These are phyloP conservation scores for Eucalyptus fibrosa DNA, from an alignment of 345 rosid species.

Conservation along the genomic window DNA sequence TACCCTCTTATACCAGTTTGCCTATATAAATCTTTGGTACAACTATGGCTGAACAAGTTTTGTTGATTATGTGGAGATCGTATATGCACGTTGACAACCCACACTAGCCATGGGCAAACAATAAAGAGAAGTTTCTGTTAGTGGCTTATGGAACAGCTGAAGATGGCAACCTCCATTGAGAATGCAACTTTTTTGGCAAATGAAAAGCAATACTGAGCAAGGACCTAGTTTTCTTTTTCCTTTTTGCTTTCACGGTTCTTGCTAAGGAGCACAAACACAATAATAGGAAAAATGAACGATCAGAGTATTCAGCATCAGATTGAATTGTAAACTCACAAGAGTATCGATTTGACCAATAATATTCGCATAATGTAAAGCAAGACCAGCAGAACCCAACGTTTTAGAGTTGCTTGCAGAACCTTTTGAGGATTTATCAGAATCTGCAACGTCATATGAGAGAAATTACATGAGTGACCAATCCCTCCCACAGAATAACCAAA, in stretches of 20 bases:
- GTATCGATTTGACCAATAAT: slow-evolving; percentile 36
- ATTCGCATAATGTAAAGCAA: slow-evolving; percentile 44
- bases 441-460: slow-evolving; percentile 24
- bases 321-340: slow-evolving; percentile 15
- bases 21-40: background rate
- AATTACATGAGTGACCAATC: background rate
- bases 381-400: slow-evolving; percentile 37
- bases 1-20: background rate
- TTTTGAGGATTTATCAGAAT: slow-evolving; percentile 14
- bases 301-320: background rate
- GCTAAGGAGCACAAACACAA: background rate
- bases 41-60: background rate
- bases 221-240: background rate
- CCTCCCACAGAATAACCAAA: background rate
- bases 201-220: background rate
- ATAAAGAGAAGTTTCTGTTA: background rate
- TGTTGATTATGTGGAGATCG: background rate
- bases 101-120: background rate
- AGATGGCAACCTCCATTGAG: background rate
- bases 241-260: background rate
- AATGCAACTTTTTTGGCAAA: background rate
- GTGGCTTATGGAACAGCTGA: background rate
- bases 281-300: background rate
- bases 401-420: background rate
- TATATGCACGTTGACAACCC: background rate